Conservation (phyloP, 305 asterid species). For the Plantago coronopus region DNA sequence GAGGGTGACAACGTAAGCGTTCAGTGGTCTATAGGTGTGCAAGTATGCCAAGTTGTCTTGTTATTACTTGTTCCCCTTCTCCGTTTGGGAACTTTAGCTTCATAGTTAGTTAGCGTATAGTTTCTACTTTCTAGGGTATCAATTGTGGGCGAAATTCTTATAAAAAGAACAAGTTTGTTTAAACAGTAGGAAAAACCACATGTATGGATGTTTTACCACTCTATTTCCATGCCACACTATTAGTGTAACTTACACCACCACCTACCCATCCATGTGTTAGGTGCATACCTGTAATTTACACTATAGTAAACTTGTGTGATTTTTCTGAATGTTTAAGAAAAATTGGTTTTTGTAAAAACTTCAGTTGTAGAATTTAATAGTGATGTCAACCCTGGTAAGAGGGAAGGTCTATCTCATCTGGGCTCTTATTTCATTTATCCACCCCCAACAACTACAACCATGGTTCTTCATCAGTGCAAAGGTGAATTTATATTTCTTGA, state of each 20-base stretch:
- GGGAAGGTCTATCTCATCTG: constrained; percentile 23
- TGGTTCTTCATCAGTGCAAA: constrained; percentile 57
- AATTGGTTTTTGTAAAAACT: neutral
- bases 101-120: too few species aligned
- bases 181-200: neutral
- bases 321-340: neutral
- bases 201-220: too few species aligned
- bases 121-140: neutral
- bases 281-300: neutral
- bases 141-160: neutral
- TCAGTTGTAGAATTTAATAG: constrained; percentile 36
- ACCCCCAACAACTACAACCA: constrained; percentile 35
- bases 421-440: constrained; percentile 23
- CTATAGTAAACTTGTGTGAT: neutral
- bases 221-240: neutral
- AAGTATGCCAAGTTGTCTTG: neutral
- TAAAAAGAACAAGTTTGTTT: neutral
- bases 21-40: neutral
- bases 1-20: neutral
- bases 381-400: constrained; percentile 42
- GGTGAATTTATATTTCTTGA: constrained; percentile 35
- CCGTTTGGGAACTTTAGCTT: neutral
- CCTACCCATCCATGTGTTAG: neutral
- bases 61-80: neutral
- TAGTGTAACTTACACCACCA: neutral